Conservation (phyloP, 202 grass and related monocot species). For the Eragrostis tef region DNA sequence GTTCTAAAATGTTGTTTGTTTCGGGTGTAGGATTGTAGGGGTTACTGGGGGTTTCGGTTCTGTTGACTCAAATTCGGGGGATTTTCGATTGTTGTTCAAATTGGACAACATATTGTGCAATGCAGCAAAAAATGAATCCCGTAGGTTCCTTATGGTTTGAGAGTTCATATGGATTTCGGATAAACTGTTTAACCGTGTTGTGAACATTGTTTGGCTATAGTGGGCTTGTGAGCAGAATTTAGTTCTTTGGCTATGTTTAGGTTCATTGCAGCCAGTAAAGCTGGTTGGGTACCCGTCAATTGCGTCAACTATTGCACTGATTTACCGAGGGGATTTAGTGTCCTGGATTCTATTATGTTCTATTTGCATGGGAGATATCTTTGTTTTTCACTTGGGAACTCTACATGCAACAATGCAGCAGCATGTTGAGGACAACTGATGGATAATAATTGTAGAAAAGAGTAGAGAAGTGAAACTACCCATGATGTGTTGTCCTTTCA, state of each 20-base stretch:
- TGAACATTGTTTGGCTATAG: neutral
- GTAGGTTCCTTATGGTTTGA: neutral
- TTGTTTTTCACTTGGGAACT: neutral
- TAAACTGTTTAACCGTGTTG: neutral
- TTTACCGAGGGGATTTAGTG: neutral
- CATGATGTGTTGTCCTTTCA: neutral
- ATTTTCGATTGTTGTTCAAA: neutral
- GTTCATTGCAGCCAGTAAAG: neutral
- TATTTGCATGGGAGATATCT: neutral
- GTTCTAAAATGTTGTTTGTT: neutral
- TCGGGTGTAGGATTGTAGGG: neutral
- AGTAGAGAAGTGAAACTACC: conserved; percentile 6
- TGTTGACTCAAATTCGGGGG: neutral
- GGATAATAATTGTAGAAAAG: neutral
- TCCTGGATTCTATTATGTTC: neutral
- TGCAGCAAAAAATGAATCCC: neutral
- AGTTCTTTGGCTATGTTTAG: too few relatives aligned
- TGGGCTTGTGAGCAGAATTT: neutral
- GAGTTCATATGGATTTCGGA: neutral
- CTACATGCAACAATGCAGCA: too few relatives aligned
- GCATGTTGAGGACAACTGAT: conserved; percentile 6
- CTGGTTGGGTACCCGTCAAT: neutral
- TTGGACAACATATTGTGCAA: neutral
- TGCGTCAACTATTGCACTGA: neutral
- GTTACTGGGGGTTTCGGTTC: neutral